Conservation (phyloP, 2,329 filamentous ascomycete genomes). For the Microdochium trichocladiopsis region DNA sequence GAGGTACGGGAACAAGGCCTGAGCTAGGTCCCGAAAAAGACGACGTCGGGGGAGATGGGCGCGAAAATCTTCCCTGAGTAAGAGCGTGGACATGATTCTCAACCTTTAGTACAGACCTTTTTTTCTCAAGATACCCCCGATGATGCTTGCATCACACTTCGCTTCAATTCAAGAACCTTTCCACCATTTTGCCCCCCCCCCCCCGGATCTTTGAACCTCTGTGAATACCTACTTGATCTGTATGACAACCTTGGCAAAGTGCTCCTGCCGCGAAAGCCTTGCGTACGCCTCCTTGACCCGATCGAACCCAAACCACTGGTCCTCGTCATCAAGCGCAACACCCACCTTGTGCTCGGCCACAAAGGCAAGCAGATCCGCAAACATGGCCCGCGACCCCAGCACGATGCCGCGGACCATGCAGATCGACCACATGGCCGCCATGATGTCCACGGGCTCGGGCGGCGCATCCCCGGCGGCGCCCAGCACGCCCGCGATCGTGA, state of each 20-base stretch:
- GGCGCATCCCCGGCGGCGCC: conserved; percentile 2
- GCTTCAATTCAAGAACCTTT: conserved; percentile 23
- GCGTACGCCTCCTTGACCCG: conserved; percentile 7
- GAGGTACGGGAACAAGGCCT: conserved; percentile 21
- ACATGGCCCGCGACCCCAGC: conserved; percentile 7
- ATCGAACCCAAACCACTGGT: conserved; percentile 4
- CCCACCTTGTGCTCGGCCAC: conserved; percentile 9
- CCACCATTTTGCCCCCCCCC: too few species aligned
- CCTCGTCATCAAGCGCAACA: conserved; percentile 8
- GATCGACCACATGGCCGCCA: conserved; percentile 6
- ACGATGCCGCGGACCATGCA: conserved; percentile 8
- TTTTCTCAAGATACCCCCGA: too few species aligned
- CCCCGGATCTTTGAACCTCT: too few species aligned
- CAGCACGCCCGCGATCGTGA: conserved; percentile 23
- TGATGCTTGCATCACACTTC: too few species aligned
- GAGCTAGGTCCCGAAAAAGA: conserved; percentile 27
- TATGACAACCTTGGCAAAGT: conserved; percentile 11
- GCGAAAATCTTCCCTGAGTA: too few species aligned
- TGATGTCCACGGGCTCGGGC: conserved; percentile 2
- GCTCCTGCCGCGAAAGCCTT: conserved; percentile 8
- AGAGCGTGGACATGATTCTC: too few species aligned
- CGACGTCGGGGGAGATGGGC: too few species aligned
- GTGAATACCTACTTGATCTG: conserved; percentile 5
- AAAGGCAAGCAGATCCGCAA: conserved; percentile 7
- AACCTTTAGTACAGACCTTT: too few species aligned